Percentiles rank a stretch among this genome's conserved stretches.
These are phyloP conservation scores for Setaria viridis DNA, from an alignment of 202 grass and related monocot species.

Conservation along the genomic window DNA sequence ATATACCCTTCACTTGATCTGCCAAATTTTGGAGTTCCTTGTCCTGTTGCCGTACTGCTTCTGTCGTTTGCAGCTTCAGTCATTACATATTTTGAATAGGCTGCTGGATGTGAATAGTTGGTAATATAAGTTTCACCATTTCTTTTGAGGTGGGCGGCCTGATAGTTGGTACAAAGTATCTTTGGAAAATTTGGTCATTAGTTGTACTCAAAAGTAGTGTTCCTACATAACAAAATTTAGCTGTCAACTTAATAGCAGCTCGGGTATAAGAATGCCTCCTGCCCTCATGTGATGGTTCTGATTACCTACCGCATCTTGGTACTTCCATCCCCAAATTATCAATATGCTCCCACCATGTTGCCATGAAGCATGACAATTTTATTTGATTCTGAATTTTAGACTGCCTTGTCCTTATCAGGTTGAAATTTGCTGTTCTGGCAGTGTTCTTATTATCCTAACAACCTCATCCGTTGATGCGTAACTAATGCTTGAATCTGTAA, in stretches of 20 bases:
- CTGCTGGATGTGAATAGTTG: neutral
- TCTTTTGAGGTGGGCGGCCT: neutral
- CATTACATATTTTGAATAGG: neutral
- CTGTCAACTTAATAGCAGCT: neutral
- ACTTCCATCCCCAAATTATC: neutral
- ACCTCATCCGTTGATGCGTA: neutral
- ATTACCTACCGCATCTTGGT: neutral
- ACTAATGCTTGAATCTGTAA: neutral
- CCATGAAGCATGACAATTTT: neutral
- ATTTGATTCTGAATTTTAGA: neutral
- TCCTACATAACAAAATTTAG: neutral
- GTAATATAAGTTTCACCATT: neutral
- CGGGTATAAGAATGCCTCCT: neutral
- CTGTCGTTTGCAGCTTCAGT: slow-evolving; percentile 20
- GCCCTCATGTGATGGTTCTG: neutral
- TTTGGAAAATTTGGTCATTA: neutral
- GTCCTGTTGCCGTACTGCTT: neutral
- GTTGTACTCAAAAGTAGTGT: neutral
- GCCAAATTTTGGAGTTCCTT: neutral
- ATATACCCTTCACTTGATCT: slow-evolving; percentile 33
- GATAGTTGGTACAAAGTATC: neutral
- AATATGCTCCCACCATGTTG: neutral
- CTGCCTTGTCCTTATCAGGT: neutral
- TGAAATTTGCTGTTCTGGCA: neutral
- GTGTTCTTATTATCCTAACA: neutral